Evolutionary conservation across 768 basidiomycete genomes (phyloP).

Genomic region (Kwoniella botswanensis): DNA sequence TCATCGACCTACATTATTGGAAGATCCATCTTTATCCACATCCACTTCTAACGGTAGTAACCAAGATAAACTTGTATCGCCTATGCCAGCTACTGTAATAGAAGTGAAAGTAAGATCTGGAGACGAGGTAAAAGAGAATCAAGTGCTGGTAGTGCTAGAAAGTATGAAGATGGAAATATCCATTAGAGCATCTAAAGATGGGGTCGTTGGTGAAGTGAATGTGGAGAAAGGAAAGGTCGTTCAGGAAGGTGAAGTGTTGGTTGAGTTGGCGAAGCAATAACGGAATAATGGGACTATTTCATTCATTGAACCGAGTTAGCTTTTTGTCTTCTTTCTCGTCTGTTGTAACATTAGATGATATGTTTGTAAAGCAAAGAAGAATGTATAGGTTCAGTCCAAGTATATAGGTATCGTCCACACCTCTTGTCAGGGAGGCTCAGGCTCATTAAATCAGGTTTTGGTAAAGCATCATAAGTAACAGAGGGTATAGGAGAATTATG

Average conservation of each 20-base stretch:
- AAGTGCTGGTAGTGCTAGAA: conserved; percentile 81
- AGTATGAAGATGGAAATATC: conserved; percentile 99
- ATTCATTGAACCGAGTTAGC: background rate
- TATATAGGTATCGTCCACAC: conserved; percentile 44
- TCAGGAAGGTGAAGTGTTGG: conserved; percentile 64
- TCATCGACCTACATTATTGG: conserved; percentile 65
- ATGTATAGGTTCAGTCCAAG: conserved; percentile 14
- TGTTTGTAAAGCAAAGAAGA: background rate
- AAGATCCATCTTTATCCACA: conserved; percentile 13
- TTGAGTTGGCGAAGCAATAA: conserved; percentile 28
- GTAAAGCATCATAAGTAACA: conserved; percentile 39
- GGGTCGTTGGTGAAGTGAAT: conserved; percentile 72
- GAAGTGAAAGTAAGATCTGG: conserved; percentile 80
- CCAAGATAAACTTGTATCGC: conserved; percentile 55
- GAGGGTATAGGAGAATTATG: background rate
- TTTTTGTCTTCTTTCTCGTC: background rate
- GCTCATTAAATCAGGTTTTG: conserved; percentile 57
- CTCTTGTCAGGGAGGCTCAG: conserved; percentile 40
- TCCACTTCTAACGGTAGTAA: background rate
- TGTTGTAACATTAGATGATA: too few species aligned
- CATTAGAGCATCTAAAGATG: conserved; percentile 71
- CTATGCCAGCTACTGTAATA: conserved; percentile 93
- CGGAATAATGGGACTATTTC: conserved; percentile 3
- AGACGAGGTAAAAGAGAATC: conserved; percentile 77
- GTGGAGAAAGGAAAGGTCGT: conserved; percentile 90